Evolutionary conservation across 257 asterid genomes (phyloP), one percentile per base, ranked within the genome.

Genomic region (Solanum microdontum): DNA sequence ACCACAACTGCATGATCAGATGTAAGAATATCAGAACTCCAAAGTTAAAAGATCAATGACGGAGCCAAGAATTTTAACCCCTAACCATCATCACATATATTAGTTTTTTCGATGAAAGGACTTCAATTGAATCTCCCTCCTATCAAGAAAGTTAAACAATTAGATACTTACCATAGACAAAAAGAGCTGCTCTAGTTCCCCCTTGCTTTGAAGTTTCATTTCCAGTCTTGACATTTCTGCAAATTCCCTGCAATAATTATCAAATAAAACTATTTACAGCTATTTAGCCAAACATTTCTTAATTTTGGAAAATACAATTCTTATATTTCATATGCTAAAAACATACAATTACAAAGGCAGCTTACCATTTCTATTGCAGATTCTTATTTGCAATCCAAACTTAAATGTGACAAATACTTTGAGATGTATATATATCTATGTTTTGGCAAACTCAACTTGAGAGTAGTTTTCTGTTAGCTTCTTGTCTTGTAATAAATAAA

Each of bases 1-100:
- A 21, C 93, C 91, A 93, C 79, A 32, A 87, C 98, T 94, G 58
- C 87, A 86, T 7, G 40, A 82, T 82, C 14, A 40, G 95, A 90
- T 95, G 93, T 84, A 94, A 94, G 60, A 43, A 24, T 79, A 79
- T 79, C 17, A 43, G 6, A 28, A 19, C 33, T 26, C 37, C 34
- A 9, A 36, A 74, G 48, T 36, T 26, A 36, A 23, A 21, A 23
- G 30, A 34, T 74, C 55, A 66, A 21, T 24, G 21, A 9, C 1
- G 32, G 32, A 86, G 9, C 37, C 45, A 10, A 15, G 26, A 55
- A 83, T 43, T 48, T 4, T 21, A 34, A 73, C 82, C 15, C 80
- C 45, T 33, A 33, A 9, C 26, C 82, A 73, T 60, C 68, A 60
- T 60, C 68, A 60, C 13, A 21, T 60, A 3, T 60, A 21, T 55